Percentiles rank a stretch among this genome's conserved stretches.
These are phyloP conservation scores for Xylaria sp. DNA, from an alignment of 2,329 filamentous ascomycete species.

Conservation along the genomic window DNA sequence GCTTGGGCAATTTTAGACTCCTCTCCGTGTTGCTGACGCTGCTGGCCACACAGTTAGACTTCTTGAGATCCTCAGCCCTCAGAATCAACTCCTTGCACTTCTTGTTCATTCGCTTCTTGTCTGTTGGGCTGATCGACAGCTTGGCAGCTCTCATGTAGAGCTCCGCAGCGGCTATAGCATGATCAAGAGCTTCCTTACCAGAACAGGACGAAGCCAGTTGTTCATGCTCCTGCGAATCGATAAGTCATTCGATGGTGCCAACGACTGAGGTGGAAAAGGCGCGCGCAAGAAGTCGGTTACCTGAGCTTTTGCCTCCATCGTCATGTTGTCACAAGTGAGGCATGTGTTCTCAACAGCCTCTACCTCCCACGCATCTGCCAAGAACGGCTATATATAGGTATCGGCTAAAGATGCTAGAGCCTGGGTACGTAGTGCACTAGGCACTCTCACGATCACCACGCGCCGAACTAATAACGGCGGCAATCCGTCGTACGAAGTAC, in stretches of 20 bases:
- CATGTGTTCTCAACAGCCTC: neutral
- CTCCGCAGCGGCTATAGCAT: slow-evolving; percentile 73
- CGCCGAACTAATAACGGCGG: slow-evolving; percentile 5
- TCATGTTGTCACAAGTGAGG: neutral
- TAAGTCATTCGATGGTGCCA: slow-evolving; percentile 2
- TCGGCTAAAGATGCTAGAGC: neutral
- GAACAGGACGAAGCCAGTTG: slow-evolving; percentile 39
- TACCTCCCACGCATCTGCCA: neutral
- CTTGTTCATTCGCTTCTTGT: slow-evolving; percentile 60
- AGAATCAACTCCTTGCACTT: slow-evolving; percentile 67
- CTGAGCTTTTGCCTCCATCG: slow-evolving; percentile 45
- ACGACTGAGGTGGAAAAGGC: slow-evolving; percentile 3
- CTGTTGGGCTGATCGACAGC: slow-evolving; percentile 52
- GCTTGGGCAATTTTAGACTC: slow-evolving; percentile 35
- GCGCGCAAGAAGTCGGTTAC: slow-evolving; percentile 24
- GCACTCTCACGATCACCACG: slow-evolving; percentile 1
- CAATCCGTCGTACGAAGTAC: neutral
- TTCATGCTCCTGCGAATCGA: slow-evolving; percentile 46
- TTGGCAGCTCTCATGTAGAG: slow-evolving; percentile 72
- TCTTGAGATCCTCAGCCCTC: slow-evolving; percentile 72
- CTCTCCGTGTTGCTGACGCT: slow-evolving; percentile 24
- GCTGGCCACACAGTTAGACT: slow-evolving; percentile 15
- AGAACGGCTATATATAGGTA: slow-evolving; percentile 2
- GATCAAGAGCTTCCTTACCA: slow-evolving; percentile 62
- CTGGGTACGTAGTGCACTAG: neutral